phyloP scores from a whole-genome alignment of 306 rosid species.

The Albizia julibrissin region DNA sequence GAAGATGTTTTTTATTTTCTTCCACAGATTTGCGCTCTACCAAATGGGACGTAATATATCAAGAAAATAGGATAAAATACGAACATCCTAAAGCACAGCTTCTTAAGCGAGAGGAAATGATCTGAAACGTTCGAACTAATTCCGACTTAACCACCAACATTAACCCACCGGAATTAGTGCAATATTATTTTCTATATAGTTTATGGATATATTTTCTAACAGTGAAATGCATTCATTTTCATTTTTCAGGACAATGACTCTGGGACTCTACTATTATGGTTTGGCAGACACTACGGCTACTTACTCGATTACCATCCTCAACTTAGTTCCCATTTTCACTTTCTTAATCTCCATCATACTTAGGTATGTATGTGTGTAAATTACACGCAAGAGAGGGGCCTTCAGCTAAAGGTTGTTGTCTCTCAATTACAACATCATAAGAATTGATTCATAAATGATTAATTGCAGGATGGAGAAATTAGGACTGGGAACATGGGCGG shows the following conservation, averaged over 20 bases:
- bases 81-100: too few species aligned
- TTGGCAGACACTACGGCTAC: slow-evolving; percentile 71
- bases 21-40: too few species aligned
- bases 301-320: slow-evolving; percentile 64
- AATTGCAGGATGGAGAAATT: slow-evolving; percentile 40
- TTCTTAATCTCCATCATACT: slow-evolving; percentile 46
- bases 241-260: slow-evolving; percentile 21
- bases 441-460: slow-evolving; percentile 1
- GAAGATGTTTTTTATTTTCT: too few species aligned
- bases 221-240: too few species aligned
- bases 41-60: too few species aligned
- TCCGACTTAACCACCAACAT: too few species aligned
- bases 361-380: slow-evolving; percentile 41
- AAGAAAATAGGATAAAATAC: too few species aligned
- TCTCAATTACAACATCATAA: background rate
- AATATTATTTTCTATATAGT: background rate
- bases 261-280: slow-evolving; percentile 65
- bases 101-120: too few species aligned
- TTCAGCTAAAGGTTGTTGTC: background rate
- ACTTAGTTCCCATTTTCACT: slow-evolving; percentile 60
- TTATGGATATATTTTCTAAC: too few species aligned
- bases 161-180: background rate
- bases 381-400: background rate
- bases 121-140: too few species aligned
- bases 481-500: slow-evolving; percentile 21